phyloP scores from a whole-genome alignment of 495 filamentous ascomycete species.

The Penicillium bialowiezense region DNA sequence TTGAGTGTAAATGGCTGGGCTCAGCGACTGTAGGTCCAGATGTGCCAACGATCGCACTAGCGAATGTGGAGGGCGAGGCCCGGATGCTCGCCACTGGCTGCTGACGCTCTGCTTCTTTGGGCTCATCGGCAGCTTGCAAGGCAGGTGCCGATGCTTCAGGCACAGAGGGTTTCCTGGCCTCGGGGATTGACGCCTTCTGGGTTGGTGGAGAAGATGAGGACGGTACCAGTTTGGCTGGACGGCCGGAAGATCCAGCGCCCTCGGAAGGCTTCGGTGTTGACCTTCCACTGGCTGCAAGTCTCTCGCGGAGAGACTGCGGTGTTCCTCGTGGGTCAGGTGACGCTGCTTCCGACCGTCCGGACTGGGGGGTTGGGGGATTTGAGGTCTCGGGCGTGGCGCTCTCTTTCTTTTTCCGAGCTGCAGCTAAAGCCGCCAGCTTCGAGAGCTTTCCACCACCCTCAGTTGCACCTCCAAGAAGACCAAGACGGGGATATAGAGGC shows the following conservation, averaged over 20 bases:
- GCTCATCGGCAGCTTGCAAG: not conserved
- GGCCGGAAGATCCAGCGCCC: slow-evolving; percentile 18
- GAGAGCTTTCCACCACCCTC: slow-evolving; percentile 66
- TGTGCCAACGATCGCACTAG: slow-evolving; percentile 60
- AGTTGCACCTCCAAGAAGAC: slow-evolving; percentile 73
- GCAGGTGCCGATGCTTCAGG: slow-evolving; percentile 1
- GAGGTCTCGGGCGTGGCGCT: slow-evolving; percentile 28
- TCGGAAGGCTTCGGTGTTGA: slow-evolving; percentile 28
- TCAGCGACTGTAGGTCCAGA: slow-evolving; percentile 30
- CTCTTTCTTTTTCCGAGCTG: slow-evolving; percentile 81
- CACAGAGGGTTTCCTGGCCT: slow-evolving; percentile 9
- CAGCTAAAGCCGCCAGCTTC: slow-evolving; percentile 85
- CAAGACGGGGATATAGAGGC: slow-evolving; percentile 54
- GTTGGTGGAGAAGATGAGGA: slow-evolving; percentile 11
- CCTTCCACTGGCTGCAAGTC: slow-evolving; percentile 34
- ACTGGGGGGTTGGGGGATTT: slow-evolving; percentile 1
- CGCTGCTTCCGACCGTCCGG: slow-evolving; percentile 17
- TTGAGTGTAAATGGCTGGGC: slow-evolving; percentile 38
- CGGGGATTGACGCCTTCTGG: slow-evolving; percentile 18
- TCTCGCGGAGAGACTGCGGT: slow-evolving; percentile 33
- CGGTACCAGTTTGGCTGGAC: slow-evolving; percentile 19
- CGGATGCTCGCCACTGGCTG: slow-evolving; percentile 24
- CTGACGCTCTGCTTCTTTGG: slow-evolving; percentile 13
- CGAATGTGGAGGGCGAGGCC: slow-evolving; percentile 64
- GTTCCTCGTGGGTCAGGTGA: slow-evolving; percentile 19